Evolutionary conservation across 345 rosid genomes (phyloP), one percentile per base, ranked within the genome.

Genomic region (Eucalyptus camaldulensis): DNA sequence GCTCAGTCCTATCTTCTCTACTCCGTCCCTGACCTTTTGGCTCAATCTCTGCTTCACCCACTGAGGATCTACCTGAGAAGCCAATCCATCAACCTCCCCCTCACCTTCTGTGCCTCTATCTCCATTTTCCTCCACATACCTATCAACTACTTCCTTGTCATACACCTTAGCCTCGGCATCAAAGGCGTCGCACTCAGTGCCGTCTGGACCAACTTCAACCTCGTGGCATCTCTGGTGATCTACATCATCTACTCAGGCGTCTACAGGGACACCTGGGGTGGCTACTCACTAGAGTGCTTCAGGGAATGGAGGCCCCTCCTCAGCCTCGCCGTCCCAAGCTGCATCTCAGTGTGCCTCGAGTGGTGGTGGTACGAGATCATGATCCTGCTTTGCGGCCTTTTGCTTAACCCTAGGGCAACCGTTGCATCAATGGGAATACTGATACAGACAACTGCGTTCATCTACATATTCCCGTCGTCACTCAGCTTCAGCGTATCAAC

Each of bases 291-390:
- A 60, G 92, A 90, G 40, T 92, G 93, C 93, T 88, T 93, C 47
- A 91, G 87, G 13, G 94, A 89, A 27, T 92, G 92, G 95, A 87
- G 87, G 69, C 29, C 94, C 7, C 87, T 93, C 76, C 51, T 92
- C 53, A 62, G 88, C 37, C 88, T 92, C 81, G 95, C 95, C 6
- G 76, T 91, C 72, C 95, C 95, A 15, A 93, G 95, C 88, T 92
- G 94, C 86, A 49, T 93, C 51, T 93, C 95, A 2, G 95, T 92
- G 22, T 93, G 95, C 88, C 91, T 93, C 49, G 95, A 92, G 90
- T 93, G 95, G 95, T 93, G 95, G 95, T 93, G 95, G 95, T 93
- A 93, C 45, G 95, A 93, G 91, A 90, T 93, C 87, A 93, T 93
- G 93, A 93, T 92, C 89, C 49, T 93, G 54, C 89, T 92, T 10